phyloP scores from a whole-genome alignment of 352 stramenopile genomes.

The Pythium myriotylum region DNA sequence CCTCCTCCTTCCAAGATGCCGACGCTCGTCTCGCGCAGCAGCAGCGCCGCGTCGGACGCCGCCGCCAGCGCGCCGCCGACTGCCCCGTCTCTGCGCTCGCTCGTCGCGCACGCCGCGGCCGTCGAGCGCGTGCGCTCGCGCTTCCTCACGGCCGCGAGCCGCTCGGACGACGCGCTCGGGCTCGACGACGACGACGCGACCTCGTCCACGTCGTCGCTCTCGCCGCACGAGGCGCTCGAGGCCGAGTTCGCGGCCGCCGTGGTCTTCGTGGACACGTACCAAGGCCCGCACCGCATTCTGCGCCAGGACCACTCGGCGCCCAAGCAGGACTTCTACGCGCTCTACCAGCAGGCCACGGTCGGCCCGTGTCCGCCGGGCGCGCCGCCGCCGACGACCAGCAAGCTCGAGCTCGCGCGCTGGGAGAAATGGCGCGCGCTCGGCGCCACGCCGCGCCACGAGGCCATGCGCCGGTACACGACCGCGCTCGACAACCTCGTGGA shows the following conservation, averaged over 20 bases:
- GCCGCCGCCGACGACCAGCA: slow-evolving; percentile 39
- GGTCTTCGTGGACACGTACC: slow-evolving; percentile 83
- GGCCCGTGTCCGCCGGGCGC: slow-evolving; percentile 48
- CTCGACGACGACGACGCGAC: slow-evolving; percentile 44
- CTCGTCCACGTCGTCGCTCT: slow-evolving; percentile 22
- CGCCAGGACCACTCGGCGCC: slow-evolving; percentile 69
- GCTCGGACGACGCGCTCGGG: slow-evolving; percentile 22
- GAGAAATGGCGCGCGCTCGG: slow-evolving; percentile 78
- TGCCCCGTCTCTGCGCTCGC: slow-evolving; percentile 36
- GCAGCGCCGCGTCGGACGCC: slow-evolving; percentile 2
- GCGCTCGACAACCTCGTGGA: slow-evolving; percentile 81
- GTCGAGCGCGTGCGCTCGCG: slow-evolving; percentile 48
- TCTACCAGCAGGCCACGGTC: slow-evolving; percentile 73
- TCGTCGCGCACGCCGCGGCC: slow-evolving; percentile 46
- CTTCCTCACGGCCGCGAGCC: slow-evolving; percentile 38
- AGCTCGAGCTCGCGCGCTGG: slow-evolving; percentile 51
- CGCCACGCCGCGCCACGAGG: slow-evolving; percentile 68
- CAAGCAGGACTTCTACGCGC: slow-evolving; percentile 82
- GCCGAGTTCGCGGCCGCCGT: slow-evolving; percentile 73
- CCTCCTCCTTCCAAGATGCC: slow-evolving; percentile 12
- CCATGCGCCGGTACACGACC: slow-evolving; percentile 80
- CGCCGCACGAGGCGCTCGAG: slow-evolving; percentile 40
- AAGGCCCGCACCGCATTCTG: slow-evolving; percentile 77
- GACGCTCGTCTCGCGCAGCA: slow-evolving; percentile 23
- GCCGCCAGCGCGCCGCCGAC: too few species aligned